Evolutionary conservation across 345 rosid species (phyloP).

Genomic region (Gossypium herbaceum): DNA sequence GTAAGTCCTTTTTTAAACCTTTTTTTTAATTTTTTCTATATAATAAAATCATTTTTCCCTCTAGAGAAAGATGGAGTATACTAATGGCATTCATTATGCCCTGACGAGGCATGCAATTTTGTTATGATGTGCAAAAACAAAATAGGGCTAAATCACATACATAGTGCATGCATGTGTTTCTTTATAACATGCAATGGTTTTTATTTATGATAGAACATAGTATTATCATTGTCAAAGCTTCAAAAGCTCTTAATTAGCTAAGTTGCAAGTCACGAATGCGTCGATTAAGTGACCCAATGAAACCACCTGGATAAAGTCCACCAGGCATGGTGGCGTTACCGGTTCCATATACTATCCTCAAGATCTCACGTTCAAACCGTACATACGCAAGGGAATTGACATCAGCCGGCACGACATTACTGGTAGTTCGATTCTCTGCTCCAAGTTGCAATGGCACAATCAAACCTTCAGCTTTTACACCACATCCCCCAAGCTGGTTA

Average conservation of each 20-base stretch:
- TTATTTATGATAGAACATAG: too few relatives aligned
- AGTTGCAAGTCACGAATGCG: not conserved
- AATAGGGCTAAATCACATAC: too few relatives aligned
- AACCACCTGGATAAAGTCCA: conserved; percentile 38
- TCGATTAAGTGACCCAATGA: not conserved
- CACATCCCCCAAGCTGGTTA: conserved; percentile 33
- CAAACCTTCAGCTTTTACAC: conserved; percentile 48
- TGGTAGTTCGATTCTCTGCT: conserved; percentile 33
- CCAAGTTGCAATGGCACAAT: conserved; percentile 34
- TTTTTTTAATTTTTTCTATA: too few relatives aligned
- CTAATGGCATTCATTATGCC: too few relatives aligned
- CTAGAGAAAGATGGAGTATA: too few relatives aligned
- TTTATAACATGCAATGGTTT: too few relatives aligned
- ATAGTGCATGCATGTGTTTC: too few relatives aligned
- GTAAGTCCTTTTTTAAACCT: too few relatives aligned
- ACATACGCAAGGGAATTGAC: conserved; percentile 23
- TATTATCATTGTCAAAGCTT: not conserved
- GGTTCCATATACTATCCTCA: conserved; percentile 33
- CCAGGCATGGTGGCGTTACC: conserved; percentile 33
- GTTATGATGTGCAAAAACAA: too few relatives aligned
- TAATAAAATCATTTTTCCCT: too few relatives aligned
- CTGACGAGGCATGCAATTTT: too few relatives aligned
- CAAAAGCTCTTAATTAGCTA: not conserved
- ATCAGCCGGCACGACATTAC: conserved; percentile 34
- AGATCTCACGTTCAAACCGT: conserved; percentile 31